Base-by-base conservation (phyloP, 495 filamentous ascomycete genomes). In the Aspergillus funiculosus region DNA sequence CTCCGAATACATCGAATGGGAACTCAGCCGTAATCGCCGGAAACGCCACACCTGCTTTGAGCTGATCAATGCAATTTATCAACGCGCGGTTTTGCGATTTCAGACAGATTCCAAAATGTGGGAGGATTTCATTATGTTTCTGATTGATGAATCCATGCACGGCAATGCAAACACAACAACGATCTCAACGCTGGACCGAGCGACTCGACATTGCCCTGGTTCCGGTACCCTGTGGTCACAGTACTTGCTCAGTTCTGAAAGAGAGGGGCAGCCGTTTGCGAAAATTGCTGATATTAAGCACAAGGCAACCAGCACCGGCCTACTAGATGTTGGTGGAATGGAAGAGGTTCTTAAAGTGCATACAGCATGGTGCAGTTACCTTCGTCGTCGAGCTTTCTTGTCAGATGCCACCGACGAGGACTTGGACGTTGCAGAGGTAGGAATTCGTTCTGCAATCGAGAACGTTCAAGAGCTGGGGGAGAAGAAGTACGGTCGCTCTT, bases 281-380 rank as follows among this genome's bases (percentile, higher is more conserved):
- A 83, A 82, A 20, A 86, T 97, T 30, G 85, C 90, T 50, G 72
- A 80, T 25, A 88, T 95, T 58, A 98, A 98, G 60, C 88, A 97
- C 59, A 83, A 78, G 35, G 92, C 92, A 3, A 96, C 89, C 1
- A 86, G 80, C 56, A 87, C 83, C 7, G 82, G 83, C 5, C 72
- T 90, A 15, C 76, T 95, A 8, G 81, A 84, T 52, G 74, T 75
- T 39, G 77, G 75, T 32, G 89, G 87, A 13, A 81, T 95, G 77
- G 80, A 86, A 32, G 85, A 89, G 50, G 79, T 95, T 2, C 66
- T 96, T 28, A 89, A 92, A 54, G 85, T 96, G 48, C 88, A 92
- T 49, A 82, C 83, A 25, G 82, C 88, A 0, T 98, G 92, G 92
- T 95, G 90, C 54, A 87, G 87, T 34, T 96, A 88, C 50, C 75